Base-by-base conservation (phyloP, 2,329 filamentous ascomycete genomes). In the Botrytis deweyae region DNA sequence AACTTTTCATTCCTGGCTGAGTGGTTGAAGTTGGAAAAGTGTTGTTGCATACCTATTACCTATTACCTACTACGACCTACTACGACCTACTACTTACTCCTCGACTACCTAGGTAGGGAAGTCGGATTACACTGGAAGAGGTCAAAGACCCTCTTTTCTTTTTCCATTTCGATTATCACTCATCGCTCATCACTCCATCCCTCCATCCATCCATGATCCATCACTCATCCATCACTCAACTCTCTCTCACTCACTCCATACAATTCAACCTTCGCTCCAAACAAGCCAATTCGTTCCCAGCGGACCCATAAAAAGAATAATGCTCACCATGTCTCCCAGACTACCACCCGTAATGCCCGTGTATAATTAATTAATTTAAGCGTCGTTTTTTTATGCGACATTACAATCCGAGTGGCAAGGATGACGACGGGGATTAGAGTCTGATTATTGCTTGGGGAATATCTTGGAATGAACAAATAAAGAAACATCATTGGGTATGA, bases 271-370 rank as follows among this genome's bases (percentile, higher is more conserved):
- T 46, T 22, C 44, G 16, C 49, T 55, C 44, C 44, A 22, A 9
- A 46, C 18, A 46, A 49, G n/a, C 52, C 52, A 62, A 14, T 62
- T 61, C 29, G 16, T 38, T 9, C 20, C 38, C 20, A 52, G 14
- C 18, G 0, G 46, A 55, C 46, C 65, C 65, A 36, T 33, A 40
- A 55, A 55, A 67, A 25, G 3, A 44, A 22, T 67, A 52, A 67
- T 67, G 65, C 33, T 67, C 46, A 38, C 52, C 52, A 29, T 29
- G 52, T 58, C 52, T 58, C 29, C 52, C 52, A 58, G 14, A 18
- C 46, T 29, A 52, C 65, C 68, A 49, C 68, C 68, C 58, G 68
- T 70, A 40, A 70, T 70, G 46, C 63, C 25, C 44, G 44, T 67
- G 64, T 52, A 52, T 38, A 38, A 62, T 44, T 69, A 38, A 62